Evolutionary conservation across 225 moss, liverwort and hornwort species (phyloP).

Genomic region (Rhytidiadelphus loreus): DNA sequence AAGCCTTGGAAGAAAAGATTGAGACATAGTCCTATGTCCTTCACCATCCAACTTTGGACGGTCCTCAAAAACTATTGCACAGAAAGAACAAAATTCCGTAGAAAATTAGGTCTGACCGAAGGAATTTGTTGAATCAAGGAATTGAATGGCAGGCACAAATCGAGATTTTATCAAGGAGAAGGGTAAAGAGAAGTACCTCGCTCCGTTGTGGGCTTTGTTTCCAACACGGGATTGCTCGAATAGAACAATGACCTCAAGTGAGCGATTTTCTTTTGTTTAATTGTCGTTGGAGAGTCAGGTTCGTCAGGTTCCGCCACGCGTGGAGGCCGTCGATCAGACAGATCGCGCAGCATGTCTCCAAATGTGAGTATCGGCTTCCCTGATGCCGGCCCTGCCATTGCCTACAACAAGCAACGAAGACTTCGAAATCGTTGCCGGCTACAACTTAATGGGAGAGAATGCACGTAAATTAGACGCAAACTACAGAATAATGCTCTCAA

Average conservation of each 20-base stretch:
- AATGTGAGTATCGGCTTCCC: slow-evolving; percentile 33
- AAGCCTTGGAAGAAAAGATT: neutral
- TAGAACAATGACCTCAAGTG: slow-evolving; percentile 25
- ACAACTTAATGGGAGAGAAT: neutral
- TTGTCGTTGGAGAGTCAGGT: slow-evolving; percentile 27
- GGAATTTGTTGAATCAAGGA: neutral
- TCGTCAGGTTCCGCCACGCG: slow-evolving; percentile 10
- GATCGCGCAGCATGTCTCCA: slow-evolving; percentile 43
- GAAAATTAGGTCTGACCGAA: neutral
- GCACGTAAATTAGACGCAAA: neutral
- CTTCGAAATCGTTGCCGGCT: neutral
- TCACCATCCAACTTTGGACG: neutral
- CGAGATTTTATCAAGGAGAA: neutral
- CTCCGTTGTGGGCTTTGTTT: neutral
- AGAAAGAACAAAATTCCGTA: neutral
- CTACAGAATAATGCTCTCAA: neutral
- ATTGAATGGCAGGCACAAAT: neutral
- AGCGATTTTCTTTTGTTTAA: slow-evolving; percentile 23
- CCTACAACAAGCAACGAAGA: neutral
- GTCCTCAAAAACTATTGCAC: neutral
- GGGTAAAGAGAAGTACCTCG: neutral
- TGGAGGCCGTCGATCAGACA: slow-evolving; percentile 14
- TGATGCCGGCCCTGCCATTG: slow-evolving; percentile 29
- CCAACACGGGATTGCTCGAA: neutral
- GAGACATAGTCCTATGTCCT: neutral